Conservation (phyloP, 1,284 basidiomycete species). For the Irpex lacteus region DNA sequence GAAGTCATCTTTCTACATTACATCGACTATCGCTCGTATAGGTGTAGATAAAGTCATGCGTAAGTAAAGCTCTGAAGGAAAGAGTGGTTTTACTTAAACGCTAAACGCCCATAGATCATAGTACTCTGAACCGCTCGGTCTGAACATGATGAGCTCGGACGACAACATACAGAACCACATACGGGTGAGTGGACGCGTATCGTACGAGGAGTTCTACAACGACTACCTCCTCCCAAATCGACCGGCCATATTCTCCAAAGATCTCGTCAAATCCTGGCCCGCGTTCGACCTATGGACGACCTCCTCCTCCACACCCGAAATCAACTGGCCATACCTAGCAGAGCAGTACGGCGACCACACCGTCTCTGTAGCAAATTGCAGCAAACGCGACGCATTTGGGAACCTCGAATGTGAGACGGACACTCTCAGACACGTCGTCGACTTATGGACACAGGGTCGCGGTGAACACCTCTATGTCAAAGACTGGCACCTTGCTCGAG, state of each 20-base stretch:
- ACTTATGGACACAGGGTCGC: conserved; percentile 20
- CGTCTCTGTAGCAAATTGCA: conserved; percentile 28
- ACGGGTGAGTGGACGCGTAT: neutral
- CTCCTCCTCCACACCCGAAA: conserved; percentile 1
- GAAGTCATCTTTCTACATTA: too few relatives aligned
- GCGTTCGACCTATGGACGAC: conserved; percentile 19
- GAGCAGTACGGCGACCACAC: conserved; percentile 19
- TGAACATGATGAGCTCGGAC: too few relatives aligned
- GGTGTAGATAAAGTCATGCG: too few relatives aligned
- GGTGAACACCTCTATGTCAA: conserved; percentile 28
- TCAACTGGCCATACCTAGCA: conserved; percentile 24
- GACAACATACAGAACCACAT: too few relatives aligned
- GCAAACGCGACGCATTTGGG: conserved; percentile 24
- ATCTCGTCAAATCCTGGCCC: conserved; percentile 23
- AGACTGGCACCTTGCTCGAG: conserved; percentile 30
- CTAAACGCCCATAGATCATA: too few relatives aligned
- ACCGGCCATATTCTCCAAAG: conserved; percentile 25
- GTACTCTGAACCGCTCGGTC: too few relatives aligned
- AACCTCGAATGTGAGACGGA: conserved; percentile 25
- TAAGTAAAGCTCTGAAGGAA: too few relatives aligned
- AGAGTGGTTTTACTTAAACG: too few relatives aligned
- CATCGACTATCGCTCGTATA: too few relatives aligned
- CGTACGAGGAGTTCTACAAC: conserved; percentile 24
- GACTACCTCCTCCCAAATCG: conserved; percentile 24
- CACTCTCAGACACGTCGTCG: conserved; percentile 24